Percentiles rank a stretch among this genome's conserved stretches.
Evolutionary conservation across 495 filamentous ascomycete genomes (phyloP).

Genomic region (Lindgomyces ingoldianus): DNA sequence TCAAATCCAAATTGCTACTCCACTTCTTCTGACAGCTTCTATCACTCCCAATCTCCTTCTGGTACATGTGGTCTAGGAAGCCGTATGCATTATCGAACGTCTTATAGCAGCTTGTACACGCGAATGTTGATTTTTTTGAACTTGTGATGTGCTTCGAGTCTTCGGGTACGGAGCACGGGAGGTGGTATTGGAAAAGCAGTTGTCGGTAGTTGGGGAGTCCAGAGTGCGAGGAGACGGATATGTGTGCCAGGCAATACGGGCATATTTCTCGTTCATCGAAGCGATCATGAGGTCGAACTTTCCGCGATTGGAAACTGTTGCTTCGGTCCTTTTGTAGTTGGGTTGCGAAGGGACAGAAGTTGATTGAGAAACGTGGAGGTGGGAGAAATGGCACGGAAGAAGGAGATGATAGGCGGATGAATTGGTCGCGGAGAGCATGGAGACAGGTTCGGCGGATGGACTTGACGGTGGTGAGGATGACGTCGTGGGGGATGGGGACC

Average conservation of each 20-base stretch:
- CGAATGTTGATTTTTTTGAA: conserved; percentile 11
- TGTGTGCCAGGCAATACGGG: conserved; percentile 21
- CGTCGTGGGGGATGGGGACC: conserved; percentile 13
- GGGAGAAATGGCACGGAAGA: conserved; percentile 11
- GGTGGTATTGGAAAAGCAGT: conserved; percentile 25
- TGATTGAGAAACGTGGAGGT: conserved; percentile 32
- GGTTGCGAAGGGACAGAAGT: conserved; percentile 26
- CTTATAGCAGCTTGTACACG: conserved; percentile 31
- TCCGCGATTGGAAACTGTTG: conserved; percentile 12
- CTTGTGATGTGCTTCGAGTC: not conserved
- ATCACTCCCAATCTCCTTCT: conserved; percentile 27
- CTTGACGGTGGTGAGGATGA: conserved; percentile 24
- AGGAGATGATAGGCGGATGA: conserved; percentile 2
- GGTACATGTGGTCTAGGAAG: conserved; percentile 33
- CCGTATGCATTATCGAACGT: conserved; percentile 30
- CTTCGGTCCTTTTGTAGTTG: conserved; percentile 21
- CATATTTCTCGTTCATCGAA: conserved; percentile 34
- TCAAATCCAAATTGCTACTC: not conserved
- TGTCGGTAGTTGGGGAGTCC: conserved; percentile 19
- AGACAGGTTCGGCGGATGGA: conserved; percentile 21
- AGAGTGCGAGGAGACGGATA: conserved; percentile 27
- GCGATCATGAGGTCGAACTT: conserved; percentile 27
- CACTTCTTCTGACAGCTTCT: conserved; percentile 22
- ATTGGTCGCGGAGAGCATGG: conserved; percentile 26
- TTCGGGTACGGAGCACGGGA: not conserved